These are phyloP conservation scores for Eucommia ulmoides DNA, from an alignment of 257 asterid genomes.

Conservation along the genomic window DNA sequence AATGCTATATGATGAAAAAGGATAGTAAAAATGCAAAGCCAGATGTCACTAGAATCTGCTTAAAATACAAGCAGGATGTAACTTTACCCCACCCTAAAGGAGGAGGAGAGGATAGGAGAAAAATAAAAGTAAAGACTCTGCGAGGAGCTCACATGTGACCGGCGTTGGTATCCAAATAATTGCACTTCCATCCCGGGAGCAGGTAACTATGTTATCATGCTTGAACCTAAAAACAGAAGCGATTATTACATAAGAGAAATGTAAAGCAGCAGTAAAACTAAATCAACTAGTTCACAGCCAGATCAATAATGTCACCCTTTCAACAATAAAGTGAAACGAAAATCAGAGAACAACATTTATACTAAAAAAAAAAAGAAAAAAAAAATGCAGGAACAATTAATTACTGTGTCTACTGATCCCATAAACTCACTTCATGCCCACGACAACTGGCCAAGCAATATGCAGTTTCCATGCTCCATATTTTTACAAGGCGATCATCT, in stretches of 20 bases:
- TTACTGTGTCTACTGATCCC: constrained; percentile 6
- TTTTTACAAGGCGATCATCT: constrained; percentile 94
- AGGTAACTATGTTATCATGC: constrained; percentile 84
- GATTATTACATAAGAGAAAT: constrained; percentile 9
- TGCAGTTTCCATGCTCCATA: constrained; percentile 99
- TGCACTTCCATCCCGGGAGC: constrained; percentile 99
- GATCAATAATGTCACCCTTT: constrained; percentile 93
- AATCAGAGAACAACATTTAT: constrained; percentile 2
- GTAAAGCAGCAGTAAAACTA: background rate
- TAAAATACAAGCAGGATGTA: constrained; percentile 8
- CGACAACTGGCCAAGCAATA: constrained; percentile 93
- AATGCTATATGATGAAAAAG: constrained; percentile 2
- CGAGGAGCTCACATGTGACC: constrained; percentile 60
- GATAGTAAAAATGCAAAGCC: background rate
- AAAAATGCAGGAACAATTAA: background rate
- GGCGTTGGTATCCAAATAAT: constrained; percentile 88
- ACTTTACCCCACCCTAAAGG: too few species aligned
- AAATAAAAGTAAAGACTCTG: constrained; percentile 3
- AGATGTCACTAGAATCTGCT: constrained; percentile 5
- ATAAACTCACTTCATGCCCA: constrained; percentile 82
- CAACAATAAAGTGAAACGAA: too few species aligned
- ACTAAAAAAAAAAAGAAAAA: background rate
- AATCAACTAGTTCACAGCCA: constrained; percentile 40
- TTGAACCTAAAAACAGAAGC: constrained; percentile 43
- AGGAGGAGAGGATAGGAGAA: too few species aligned